These are phyloP conservation scores for Saksenaea vasiformis DNA, from an alignment of 371 early-diverging fungal species.

Conservation along the genomic window DNA sequence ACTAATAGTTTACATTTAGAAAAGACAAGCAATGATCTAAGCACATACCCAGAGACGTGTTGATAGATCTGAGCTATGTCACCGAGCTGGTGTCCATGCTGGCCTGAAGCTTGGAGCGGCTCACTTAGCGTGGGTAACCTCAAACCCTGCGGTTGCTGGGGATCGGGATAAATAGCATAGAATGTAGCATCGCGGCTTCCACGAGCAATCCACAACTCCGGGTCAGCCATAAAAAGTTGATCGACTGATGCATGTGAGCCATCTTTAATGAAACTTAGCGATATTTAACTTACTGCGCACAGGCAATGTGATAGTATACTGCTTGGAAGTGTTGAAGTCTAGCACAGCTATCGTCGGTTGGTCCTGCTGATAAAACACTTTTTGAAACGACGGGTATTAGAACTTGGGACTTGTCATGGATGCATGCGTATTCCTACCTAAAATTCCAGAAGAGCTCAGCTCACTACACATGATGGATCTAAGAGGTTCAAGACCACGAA, in stretches of 20 bases:
- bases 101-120: constrained; percentile 34
- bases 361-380: constrained; percentile 69
- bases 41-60: constrained; percentile 22
- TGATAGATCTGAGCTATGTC: constrained; percentile 28
- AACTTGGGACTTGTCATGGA: neutral
- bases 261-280: neutral
- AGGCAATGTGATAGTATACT: constrained; percentile 53
- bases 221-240: constrained; percentile 52
- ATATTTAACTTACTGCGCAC: constrained; percentile 24
- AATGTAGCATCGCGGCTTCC: constrained; percentile 53
- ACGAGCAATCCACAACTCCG: constrained; percentile 58
- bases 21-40: neutral
- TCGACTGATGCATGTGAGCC: constrained; percentile 25
- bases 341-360: constrained; percentile 56
- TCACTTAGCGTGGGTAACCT: constrained; percentile 11
- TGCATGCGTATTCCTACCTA: constrained; percentile 15
- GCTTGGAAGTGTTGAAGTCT: constrained; percentile 61
- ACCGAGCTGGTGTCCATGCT: constrained; percentile 37
- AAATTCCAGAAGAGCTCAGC: constrained; percentile 41
- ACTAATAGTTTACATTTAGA: neutral
- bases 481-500: constrained; percentile 57
- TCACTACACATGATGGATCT: constrained; percentile 59
- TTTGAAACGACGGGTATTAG: neutral
- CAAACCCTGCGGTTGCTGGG: constrained; percentile 22
- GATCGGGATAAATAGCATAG: constrained; percentile 39